Evolutionary conservation across 73 alveolate genomes (phyloP), one percentile per base, ranked within the genome.

Genomic region (Paramecium sonneborni): DNA sequence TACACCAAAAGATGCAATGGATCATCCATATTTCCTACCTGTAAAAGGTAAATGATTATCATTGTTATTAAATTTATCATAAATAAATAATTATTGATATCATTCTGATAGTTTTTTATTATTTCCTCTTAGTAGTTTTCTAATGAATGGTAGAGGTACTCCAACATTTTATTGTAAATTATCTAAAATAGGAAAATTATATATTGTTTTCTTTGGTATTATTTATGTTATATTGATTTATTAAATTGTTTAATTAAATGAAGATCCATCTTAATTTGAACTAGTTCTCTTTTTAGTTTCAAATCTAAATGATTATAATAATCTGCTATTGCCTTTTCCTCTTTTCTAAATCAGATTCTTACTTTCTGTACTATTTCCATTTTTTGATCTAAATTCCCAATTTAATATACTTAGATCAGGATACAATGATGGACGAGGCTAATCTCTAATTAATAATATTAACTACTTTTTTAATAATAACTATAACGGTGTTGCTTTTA

Each of bases 1-100:
- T 28, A 92, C 97, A 57, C 99, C 99, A 14, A 87, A 86, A 48
- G 99, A 98, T 69, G 99, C 99, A 10, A 92, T 98, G 97, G 95
- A 95, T 34, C 99, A 98, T 85, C 97, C 98, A 28, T 96, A 97
- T 88, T 98, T 98, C 82, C 96, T 94, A 43, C 98, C 97, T 85
- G 97, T 98, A 44, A 62, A 62, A 62, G 84, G 84, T 26, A 62
- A 62, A 62, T 62, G 84, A 62, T 62, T 62, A 52, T 18, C 68
- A 52, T 52, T 52, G 68, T 52, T 62, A 32, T 62, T 62, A 62
- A 62, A 30, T 62, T 62, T 62, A 62, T 62, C 44, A 62, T 32
- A 26, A 62, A 62, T 62, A 30, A 26, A 62, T 10, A 62, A 62
- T 30, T 9, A 62, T 62, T 5, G 6, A 62, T 15, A 48, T 62